phyloP scores from a whole-genome alignment of 192 early-diverging fungal genomes.

The Mortierella antarctica region DNA sequence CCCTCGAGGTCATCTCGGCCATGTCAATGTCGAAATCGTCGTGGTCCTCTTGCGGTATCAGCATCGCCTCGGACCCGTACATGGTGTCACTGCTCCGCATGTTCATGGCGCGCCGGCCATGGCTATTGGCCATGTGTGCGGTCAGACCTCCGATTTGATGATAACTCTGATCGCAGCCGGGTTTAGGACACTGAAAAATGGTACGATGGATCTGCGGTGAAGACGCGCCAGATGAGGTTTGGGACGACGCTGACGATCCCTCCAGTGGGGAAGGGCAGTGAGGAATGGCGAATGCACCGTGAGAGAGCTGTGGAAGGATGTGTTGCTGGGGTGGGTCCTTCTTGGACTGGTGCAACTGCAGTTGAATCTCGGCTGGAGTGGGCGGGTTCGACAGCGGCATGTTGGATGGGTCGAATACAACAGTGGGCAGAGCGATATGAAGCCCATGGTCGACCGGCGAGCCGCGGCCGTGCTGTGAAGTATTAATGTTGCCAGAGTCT shows the following conservation, averaged over 20 bases:
- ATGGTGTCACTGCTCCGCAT: slow-evolving; percentile 13
- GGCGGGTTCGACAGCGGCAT: slow-evolving; percentile 29
- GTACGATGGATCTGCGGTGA: slow-evolving; percentile 35
- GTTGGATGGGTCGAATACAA: slow-evolving; percentile 18
- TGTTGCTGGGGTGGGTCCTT: slow-evolving; percentile 16
- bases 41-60: slow-evolving; percentile 18
- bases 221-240: slow-evolving; percentile 36
- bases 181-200: slow-evolving; percentile 19
- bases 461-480: neutral
- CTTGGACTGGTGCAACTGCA: slow-evolving; percentile 34
- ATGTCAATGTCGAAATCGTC: slow-evolving; percentile 35
- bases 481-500: slow-evolving; percentile 3
- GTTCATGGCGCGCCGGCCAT: slow-evolving; percentile 26
- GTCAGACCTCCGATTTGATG: slow-evolving; percentile 23
- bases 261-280: slow-evolving; percentile 25
- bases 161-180: slow-evolving; percentile 31
- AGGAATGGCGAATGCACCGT: slow-evolving; percentile 22
- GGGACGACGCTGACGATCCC: slow-evolving; percentile 20
- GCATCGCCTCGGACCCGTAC: slow-evolving; percentile 18
- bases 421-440: slow-evolving; percentile 14
- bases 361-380: slow-evolving; percentile 35
- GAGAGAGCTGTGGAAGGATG: slow-evolving; percentile 10
- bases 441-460: slow-evolving; percentile 7
- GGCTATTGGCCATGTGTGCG: slow-evolving; percentile 34
- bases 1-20: slow-evolving; percentile 14